phyloP scores from a whole-genome alignment of 805 yeast species.

The Sugiyamaella boreocaroliniensis region DNA sequence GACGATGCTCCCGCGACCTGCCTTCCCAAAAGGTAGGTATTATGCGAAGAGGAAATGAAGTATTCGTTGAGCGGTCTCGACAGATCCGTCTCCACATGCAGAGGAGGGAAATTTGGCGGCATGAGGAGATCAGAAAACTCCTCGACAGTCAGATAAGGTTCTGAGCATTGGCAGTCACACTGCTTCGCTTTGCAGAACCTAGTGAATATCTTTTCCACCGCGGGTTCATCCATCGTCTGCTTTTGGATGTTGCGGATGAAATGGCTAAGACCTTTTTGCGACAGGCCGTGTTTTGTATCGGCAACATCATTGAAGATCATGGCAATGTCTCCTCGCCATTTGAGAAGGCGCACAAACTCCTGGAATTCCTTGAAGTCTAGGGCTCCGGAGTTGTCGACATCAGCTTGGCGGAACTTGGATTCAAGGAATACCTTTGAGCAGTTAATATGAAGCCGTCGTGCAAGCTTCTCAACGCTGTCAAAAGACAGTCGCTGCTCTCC shows the following conservation, averaged over 20 bases:
- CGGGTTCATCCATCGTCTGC: constrained; percentile 34
- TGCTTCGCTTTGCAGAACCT: constrained; percentile 28
- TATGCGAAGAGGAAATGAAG: constrained; percentile 88
- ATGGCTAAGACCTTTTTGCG: constrained; percentile 29
- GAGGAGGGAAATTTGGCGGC: constrained; percentile 23
- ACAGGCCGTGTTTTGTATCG: constrained; percentile 9
- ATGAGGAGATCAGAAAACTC: constrained; percentile 36
- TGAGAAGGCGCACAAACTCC: constrained; percentile 59
- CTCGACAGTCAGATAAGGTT: constrained; percentile 20
- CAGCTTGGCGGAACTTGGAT: constrained; percentile 49
- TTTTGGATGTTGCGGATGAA: constrained; percentile 47
- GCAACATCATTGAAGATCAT: constrained; percentile 40
- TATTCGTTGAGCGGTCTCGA: constrained; percentile 74
- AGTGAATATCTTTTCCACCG: constrained; percentile 32
- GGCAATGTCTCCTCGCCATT: constrained; percentile 56
- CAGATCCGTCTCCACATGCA: constrained; percentile 35
- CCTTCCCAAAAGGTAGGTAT: constrained; percentile 82
- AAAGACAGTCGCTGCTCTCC: constrained; percentile 38
- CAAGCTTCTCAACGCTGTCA: constrained; percentile 59
- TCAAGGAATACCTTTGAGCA: constrained; percentile 49
- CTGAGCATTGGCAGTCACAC: constrained; percentile 3
- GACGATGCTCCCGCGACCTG: constrained; percentile 86
- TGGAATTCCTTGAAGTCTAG: constrained; percentile 71
- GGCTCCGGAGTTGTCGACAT: constrained; percentile 41
- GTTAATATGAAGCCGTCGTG: constrained; percentile 65